These are phyloP conservation scores for Penicillium daleae DNA, from an alignment of 495 filamentous ascomycete genomes.

Conservation along the genomic window DNA sequence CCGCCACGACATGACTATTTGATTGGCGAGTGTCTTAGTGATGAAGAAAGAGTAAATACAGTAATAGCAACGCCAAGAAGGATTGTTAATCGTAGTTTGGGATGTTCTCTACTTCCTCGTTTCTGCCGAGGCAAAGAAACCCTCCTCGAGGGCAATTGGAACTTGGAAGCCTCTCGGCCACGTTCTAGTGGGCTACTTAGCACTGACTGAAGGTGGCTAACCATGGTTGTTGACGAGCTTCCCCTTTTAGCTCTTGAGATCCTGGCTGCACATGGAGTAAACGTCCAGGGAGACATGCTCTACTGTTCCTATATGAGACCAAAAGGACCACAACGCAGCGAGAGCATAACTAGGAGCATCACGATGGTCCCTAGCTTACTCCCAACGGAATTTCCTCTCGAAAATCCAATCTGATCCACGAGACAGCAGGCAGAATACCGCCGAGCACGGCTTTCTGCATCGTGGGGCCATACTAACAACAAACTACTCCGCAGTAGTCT, in stretches of 20 bases:
- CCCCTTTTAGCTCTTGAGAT: neutral
- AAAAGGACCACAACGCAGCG: too few species aligned
- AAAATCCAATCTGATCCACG: neutral
- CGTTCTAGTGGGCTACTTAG: too few species aligned
- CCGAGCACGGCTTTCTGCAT: neutral
- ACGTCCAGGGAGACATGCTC: neutral
- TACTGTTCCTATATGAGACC: too few species aligned
- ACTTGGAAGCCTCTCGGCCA: too few species aligned
- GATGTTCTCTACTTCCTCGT: neutral
- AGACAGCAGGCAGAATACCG: neutral
- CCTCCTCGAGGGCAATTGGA: neutral
- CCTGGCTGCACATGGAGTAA: neutral
- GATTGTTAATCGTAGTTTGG: too few species aligned
- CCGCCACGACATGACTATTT: neutral
- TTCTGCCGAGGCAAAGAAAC: neutral
- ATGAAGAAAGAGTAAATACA: neutral
- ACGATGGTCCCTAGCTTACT: neutral
- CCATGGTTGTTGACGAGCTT: neutral
- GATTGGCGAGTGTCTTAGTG: neutral
- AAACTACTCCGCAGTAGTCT: neutral
- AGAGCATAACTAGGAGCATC: neutral
- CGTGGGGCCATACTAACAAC: neutral
- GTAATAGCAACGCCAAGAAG: neutral
- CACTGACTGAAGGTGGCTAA: too few species aligned
- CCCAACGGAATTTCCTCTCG: neutral